Evolutionary conservation across 2,329 filamentous ascomycete species (phyloP), one percentile per base, ranked within the genome.

Genomic region (Fusarium liriodendri): DNA sequence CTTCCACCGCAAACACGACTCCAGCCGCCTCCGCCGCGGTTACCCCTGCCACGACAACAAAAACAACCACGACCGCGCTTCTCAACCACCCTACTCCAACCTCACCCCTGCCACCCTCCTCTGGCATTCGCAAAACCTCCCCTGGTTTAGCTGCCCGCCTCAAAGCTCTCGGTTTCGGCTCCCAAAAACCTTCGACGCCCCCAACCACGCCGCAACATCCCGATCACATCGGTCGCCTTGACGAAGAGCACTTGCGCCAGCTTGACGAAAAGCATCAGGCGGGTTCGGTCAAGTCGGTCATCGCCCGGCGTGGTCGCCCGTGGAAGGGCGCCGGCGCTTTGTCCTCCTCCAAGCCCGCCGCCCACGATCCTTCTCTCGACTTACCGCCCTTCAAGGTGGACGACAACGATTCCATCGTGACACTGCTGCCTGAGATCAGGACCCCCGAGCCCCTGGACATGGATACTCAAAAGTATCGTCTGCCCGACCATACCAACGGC

Each of bases 381-480:
- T 64, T 71, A 45, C 65, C 75, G 29, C 72, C 80, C 40, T 73
- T 79, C 72, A 70, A 76, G 71, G 74, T 78, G 73, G 80, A 82
- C 71, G 76, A 78, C 63, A 67, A 77, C 42, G 72, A 77, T 35
- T 67, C 73, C 62, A 57, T 67, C 69, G 69, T 78, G 50, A 84
- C 70, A 76, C 83, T 75, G 58, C 82, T 90, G 57, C 88, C 88
- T 42, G 87, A 89, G 83, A 91, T 87, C 81, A 84, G 80, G 76
- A 83, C 84, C 38, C 78, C 84, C 18, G 84, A 86, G 62, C 86
- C 86, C 67, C 78, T 90, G 81, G 88, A 89, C 74, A 91, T 93
- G 88, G 93, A 95, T 83, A 92, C 89, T 66, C 89, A 93, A 79
- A 94, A 95, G 82, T 95, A 94, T 80, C 89, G 91, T 52, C 84